Percentiles rank a stretch among this genome's conserved stretches.
Evolutionary conservation across 768 basidiomycete species (phyloP).

Genomic region (Kwoniella botswanensis): DNA sequence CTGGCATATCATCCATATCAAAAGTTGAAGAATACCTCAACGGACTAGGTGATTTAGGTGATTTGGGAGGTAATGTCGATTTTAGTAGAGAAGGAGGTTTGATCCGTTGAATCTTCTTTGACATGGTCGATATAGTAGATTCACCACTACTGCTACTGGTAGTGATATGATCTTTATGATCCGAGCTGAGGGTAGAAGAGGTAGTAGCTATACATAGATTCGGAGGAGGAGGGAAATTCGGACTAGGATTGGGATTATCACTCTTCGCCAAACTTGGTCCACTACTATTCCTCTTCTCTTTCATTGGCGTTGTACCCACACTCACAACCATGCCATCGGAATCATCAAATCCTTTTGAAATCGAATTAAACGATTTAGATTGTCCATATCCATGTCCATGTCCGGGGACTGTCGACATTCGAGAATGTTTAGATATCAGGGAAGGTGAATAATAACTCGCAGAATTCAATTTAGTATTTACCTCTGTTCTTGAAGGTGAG

Average conservation of each 20-base stretch:
- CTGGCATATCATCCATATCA: slow-evolving; percentile 10
- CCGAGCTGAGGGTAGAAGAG: not conserved
- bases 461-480: slow-evolving; percentile 9
- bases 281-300: not conserved
- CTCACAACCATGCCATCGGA: not conserved
- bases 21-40: slow-evolving; percentile 5
- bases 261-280: slow-evolving; percentile 1
- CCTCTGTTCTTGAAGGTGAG: slow-evolving; percentile 8
- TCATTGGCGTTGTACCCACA: not conserved
- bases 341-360: not conserved
- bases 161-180: not conserved
- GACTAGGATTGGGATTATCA: not conserved
- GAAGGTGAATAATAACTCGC: slow-evolving; percentile 3
- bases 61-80: slow-evolving; percentile 1
- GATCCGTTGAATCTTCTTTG: not conserved
- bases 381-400: too few species aligned
- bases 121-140: not conserved
- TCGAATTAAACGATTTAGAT: not conserved
- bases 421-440: not conserved
- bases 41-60: slow-evolving; percentile 7
- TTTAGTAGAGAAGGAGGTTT: slow-evolving; percentile 1
- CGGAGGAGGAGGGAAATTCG: slow-evolving; percentile 4
- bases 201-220: not conserved
- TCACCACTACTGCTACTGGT: not conserved
- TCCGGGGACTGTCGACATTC: not conserved